Conservation (phyloP, 1,284 basidiomycete species). For the Fomitopsis pinicola region DNA sequence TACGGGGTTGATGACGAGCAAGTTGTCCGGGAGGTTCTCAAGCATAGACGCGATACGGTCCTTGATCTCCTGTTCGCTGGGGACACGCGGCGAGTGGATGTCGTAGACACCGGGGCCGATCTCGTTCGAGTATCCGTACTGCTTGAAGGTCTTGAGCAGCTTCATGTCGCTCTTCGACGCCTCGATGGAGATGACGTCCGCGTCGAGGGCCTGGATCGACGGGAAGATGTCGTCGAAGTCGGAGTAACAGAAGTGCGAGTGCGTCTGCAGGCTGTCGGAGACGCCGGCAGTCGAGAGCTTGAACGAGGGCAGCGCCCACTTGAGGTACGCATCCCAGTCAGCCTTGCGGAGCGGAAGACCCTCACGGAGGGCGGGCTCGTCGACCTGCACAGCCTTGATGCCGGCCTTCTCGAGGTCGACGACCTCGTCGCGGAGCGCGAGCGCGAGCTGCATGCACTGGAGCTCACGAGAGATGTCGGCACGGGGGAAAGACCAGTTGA, state of each 20-base stretch:
- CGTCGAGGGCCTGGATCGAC: conserved; percentile 95
- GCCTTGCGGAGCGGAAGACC: conserved; percentile 92
- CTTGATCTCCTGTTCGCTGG: conserved; percentile 90
- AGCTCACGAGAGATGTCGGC: conserved; percentile 95
- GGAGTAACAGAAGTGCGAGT: conserved; percentile 98
- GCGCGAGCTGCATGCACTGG: conserved; percentile 97
- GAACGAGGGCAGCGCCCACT: conserved; percentile 98
- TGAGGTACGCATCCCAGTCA: conserved; percentile 94
- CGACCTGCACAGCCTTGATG: conserved; percentile 98
- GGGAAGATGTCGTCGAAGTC: conserved; percentile 99
- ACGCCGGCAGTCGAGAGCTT: conserved; percentile 95
- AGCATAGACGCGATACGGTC: conserved; percentile 88
- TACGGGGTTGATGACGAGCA: conserved; percentile 94
- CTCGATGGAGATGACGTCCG: conserved; percentile 99
- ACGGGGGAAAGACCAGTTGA: conserved; percentile 99
- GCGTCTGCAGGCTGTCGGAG: conserved; percentile 87
- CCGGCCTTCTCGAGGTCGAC: conserved; percentile 96
- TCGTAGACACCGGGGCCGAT: conserved; percentile 99
- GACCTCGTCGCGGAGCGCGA: conserved; percentile 98
- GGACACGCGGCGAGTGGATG: conserved; percentile 99
- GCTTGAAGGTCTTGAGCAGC: conserved; percentile 93
- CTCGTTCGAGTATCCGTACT: conserved; percentile 95
- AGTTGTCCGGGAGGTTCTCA: conserved; percentile 70
- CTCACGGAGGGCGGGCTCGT: conserved; percentile 99
- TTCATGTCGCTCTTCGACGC: conserved; percentile 98